Conservation (phyloP, 352 stramenopile species). For the Phytopythium montanum region DNA sequence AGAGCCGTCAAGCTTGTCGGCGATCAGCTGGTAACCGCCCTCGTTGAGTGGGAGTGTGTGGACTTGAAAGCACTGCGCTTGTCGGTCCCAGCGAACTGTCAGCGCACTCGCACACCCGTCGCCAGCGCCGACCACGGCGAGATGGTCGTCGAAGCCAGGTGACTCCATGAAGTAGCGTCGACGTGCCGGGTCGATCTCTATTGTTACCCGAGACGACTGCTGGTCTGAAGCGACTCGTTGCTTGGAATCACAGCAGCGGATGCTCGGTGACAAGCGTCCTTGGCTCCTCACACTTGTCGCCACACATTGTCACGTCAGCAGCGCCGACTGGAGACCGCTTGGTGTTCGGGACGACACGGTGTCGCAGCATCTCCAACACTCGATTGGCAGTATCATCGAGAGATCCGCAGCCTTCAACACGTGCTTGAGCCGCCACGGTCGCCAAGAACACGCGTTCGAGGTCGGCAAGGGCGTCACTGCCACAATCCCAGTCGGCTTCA, state of each 20-base stretch:
- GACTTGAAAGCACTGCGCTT: background rate
- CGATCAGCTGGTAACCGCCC: background rate
- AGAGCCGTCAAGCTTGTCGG: background rate
- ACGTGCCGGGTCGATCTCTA: background rate
- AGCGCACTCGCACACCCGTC: background rate
- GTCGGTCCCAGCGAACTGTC: background rate
- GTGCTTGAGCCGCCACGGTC: background rate
- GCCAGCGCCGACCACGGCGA: background rate
- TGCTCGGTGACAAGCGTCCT: background rate
- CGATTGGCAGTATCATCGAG: background rate
- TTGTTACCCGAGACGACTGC: background rate
- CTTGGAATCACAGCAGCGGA: background rate
- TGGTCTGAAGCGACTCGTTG: background rate
- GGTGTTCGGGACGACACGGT: background rate
- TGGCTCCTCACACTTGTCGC: background rate
- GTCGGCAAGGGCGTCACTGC: background rate
- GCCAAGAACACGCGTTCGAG: constrained; percentile 1
- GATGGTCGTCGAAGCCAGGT: background rate
- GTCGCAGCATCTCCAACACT: background rate
- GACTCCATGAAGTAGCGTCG: background rate
- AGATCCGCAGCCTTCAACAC: background rate
- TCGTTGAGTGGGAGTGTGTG: background rate
- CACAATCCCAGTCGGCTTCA: background rate
- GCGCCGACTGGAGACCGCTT: background rate
- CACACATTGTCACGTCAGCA: background rate